These are phyloP conservation scores for Acanthamoeba lenticulata DNA, from an alignment of 208 protist genomes.

Conservation along the genomic window DNA sequence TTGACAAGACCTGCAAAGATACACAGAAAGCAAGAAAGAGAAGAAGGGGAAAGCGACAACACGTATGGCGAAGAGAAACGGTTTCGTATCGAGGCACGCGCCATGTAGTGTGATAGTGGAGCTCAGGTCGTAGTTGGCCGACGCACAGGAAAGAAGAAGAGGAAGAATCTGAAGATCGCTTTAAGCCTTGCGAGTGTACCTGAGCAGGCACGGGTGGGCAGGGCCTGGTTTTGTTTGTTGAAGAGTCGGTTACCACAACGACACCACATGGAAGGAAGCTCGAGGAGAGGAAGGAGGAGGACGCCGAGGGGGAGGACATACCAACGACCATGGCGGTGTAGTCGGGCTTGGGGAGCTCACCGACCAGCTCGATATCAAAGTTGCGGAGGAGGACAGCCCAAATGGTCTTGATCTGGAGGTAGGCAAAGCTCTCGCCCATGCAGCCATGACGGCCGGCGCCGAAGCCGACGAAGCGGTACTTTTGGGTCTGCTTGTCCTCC, in stretches of 20 bases:
- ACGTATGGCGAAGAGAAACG: too few relatives aligned
- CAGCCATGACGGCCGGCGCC: constrained; percentile 84
- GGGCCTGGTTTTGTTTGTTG: too few relatives aligned
- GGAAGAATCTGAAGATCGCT: neutral
- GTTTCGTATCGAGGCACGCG: too few relatives aligned
- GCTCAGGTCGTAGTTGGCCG: too few relatives aligned
- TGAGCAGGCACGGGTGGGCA: constrained; percentile 8
- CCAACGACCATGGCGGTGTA: constrained; percentile 83
- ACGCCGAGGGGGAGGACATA: neutral
- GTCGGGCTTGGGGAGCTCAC: constrained; percentile 88
- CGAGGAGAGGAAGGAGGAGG: neutral
- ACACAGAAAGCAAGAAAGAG: too few relatives aligned
- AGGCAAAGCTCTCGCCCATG: constrained; percentile 94
- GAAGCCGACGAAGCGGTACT: constrained; percentile 91
- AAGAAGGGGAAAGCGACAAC: too few relatives aligned
- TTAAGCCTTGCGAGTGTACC: constrained; percentile 47
- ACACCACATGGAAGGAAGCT: too few relatives aligned
- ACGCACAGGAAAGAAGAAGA: too few relatives aligned
- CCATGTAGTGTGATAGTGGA: neutral
- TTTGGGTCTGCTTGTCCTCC: constrained; percentile 54
- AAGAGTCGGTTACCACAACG: too few relatives aligned
- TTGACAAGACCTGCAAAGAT: too few relatives aligned
- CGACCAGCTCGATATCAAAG: constrained; percentile 91
- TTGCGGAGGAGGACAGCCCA: constrained; percentile 89
- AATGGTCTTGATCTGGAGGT: constrained; percentile 94